Conservation (phyloP, 2,329 filamentous ascomycete genomes). For the Epichloe hybrida region DNA sequence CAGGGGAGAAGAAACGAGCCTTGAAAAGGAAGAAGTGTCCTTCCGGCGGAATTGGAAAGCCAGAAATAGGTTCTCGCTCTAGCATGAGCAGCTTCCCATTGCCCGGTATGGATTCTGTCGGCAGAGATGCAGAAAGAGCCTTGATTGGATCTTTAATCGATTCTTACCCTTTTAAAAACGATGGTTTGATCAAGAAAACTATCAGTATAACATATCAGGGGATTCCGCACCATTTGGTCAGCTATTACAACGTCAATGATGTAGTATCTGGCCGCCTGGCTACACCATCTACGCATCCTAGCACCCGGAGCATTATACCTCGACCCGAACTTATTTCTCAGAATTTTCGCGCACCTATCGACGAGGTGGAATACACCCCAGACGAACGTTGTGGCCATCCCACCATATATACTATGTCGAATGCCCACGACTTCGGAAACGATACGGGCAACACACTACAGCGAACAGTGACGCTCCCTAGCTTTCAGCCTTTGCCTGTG, state of each 20-base stretch:
- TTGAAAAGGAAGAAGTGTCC: constrained; percentile 50
- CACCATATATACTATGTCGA: constrained; percentile 6
- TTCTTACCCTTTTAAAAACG: constrained; percentile 73
- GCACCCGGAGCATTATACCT: constrained; percentile 31
- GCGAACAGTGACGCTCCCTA: constrained; percentile 14
- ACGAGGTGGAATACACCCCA: constrained; percentile 36
- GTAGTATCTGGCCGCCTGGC: constrained; percentile 48
- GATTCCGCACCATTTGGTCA: constrained; percentile 72
- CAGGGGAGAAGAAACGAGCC: constrained; percentile 74
- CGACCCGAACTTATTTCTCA: constrained; percentile 46
- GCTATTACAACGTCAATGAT: constrained; percentile 76
- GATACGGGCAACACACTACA: constrained; percentile 10
- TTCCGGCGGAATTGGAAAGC: constrained; percentile 24
- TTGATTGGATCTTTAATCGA: constrained; percentile 77
- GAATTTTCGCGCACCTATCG: constrained; percentile 53
- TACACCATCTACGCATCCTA: constrained; percentile 39
- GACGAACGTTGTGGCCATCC: constrained; percentile 2
- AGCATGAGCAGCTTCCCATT: constrained; percentile 6
- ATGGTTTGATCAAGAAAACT: constrained; percentile 82
- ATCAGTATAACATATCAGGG: constrained; percentile 67
- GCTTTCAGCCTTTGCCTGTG: constrained; percentile 6
- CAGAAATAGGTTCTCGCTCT: constrained; percentile 13
- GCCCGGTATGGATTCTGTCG: background rate
- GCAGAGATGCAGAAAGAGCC: constrained; percentile 22
- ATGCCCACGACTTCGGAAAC: constrained; percentile 7